Conservation (phyloP, 2,329 filamentous ascomycete genomes). For the Chaetomiaceae sp. region DNA sequence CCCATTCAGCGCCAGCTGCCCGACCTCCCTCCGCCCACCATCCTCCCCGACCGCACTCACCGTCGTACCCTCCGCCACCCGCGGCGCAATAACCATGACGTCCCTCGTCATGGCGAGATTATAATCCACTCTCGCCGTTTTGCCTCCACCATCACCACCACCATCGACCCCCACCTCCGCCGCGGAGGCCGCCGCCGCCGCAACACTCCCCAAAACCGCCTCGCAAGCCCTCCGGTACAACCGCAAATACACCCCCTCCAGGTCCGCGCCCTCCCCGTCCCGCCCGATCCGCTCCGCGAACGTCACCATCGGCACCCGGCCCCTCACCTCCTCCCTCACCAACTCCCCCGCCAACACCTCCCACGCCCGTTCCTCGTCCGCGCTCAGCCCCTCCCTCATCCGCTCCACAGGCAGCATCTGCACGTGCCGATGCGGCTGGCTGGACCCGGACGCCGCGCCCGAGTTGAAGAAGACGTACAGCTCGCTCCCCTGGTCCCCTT, state of each 20-base stretch:
- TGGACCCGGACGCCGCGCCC: constrained; percentile 63
- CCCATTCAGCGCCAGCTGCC: constrained; percentile 52
- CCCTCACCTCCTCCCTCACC: constrained; percentile 11
- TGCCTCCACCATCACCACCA: constrained; percentile 29
- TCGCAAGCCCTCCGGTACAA: constrained; percentile 45
- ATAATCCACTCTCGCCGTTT: constrained; percentile 55
- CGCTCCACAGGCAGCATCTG: constrained; percentile 63
- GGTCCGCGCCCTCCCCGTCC: constrained; percentile 27
- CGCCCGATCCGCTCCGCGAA: constrained; percentile 37
- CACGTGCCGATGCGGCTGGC: constrained; percentile 67
- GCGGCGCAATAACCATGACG: constrained; percentile 52
- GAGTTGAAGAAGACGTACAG: constrained; percentile 69
- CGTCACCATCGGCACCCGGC: constrained; percentile 40
- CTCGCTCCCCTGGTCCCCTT: constrained; percentile 26
- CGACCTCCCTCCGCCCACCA: constrained; percentile 32
- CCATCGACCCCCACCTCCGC: too few relatives aligned
- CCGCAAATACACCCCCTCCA: constrained; percentile 42
- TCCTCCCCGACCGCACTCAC: constrained; percentile 15
- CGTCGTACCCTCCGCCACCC: constrained; percentile 47
- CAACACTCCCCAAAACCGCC: constrained; percentile 32
- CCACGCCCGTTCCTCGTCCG: constrained; percentile 38
- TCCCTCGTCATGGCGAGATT: constrained; percentile 57
- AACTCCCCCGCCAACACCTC: constrained; percentile 44
- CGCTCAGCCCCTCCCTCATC: constrained; percentile 53
- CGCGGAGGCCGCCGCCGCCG: too few relatives aligned